Evolutionary conservation across 768 basidiomycete genomes (phyloP).

Genomic region (Polyporus arcularius): DNA sequence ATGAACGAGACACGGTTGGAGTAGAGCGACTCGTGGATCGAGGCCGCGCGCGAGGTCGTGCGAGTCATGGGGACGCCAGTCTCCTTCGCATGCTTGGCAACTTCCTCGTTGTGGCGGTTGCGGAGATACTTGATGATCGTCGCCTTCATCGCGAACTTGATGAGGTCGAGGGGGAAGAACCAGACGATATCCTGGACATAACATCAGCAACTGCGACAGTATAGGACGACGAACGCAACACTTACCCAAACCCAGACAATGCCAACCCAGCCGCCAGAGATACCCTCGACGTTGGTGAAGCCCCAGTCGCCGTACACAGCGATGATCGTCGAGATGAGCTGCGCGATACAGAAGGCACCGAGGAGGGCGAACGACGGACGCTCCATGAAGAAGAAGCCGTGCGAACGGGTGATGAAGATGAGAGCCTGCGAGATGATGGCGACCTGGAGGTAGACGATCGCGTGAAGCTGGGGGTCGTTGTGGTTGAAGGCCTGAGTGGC

Average conservation of each 20-base stretch:
- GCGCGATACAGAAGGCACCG: conserved; percentile 89
- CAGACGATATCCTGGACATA: conserved; percentile 80
- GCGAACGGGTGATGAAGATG: conserved; percentile 94
- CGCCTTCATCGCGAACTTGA: conserved; percentile 97
- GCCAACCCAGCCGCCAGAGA: conserved; percentile 96
- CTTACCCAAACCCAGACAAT: conserved; percentile 96
- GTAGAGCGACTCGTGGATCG: conserved; percentile 90
- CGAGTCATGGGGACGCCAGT: conserved; percentile 77
- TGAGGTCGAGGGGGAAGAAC: conserved; percentile 94
- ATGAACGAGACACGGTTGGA: conserved; percentile 95
- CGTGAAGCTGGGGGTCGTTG: conserved; percentile 81
- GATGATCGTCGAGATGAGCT: conserved; percentile 94
- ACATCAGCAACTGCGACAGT: conserved; percentile 16
- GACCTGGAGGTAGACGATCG: conserved; percentile 93
- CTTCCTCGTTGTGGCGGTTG: conserved; percentile 51
- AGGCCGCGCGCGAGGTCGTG: conserved; percentile 87
- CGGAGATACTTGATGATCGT: conserved; percentile 88
- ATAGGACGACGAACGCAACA: conserved; percentile 18
- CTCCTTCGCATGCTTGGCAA: conserved; percentile 36
- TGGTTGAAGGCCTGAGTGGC: conserved; percentile 35
- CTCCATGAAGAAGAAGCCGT: conserved; percentile 97
- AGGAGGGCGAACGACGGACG: conserved; percentile 88
- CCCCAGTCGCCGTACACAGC: conserved; percentile 93
- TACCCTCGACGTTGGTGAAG: conserved; percentile 79
- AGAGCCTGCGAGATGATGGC: conserved; percentile 99